Conservation (phyloP, 768 basidiomycete genomes). For the Trametes cinnabarina region DNA sequence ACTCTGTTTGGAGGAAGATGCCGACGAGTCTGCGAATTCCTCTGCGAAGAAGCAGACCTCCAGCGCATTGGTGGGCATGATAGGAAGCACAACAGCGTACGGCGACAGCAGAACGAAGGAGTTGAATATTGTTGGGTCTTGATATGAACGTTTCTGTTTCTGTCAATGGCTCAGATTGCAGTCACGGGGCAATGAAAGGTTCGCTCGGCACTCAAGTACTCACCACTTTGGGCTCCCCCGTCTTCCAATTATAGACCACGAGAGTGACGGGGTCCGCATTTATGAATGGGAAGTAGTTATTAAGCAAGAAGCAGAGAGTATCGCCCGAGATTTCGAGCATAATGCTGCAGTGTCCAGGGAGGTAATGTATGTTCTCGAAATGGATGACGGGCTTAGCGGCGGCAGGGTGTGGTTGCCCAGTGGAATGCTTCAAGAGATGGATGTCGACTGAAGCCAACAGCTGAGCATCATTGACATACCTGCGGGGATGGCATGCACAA, state of each 20-base stretch:
- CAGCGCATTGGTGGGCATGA: constrained; percentile 18
- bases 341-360: constrained; percentile 19
- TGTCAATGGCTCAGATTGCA: not conserved
- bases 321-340: constrained; percentile 26
- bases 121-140: constrained; percentile 19
- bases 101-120: constrained; percentile 28
- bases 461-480: constrained; percentile 12
- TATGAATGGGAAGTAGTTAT: constrained; percentile 19
- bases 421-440: constrained; percentile 21
- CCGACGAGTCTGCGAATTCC: not conserved
- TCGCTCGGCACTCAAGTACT: constrained; percentile 24
- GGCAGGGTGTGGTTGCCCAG: constrained; percentile 21
- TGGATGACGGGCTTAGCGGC: constrained; percentile 19
- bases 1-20: not conserved
- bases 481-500: not conserved
- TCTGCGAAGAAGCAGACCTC: constrained; percentile 23
- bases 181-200: not conserved
- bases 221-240: constrained; percentile 23
- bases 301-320: constrained; percentile 22
- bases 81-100: constrained; percentile 28
- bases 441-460: constrained; percentile 17
- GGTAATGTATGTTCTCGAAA: constrained; percentile 14
- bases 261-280: constrained; percentile 5
- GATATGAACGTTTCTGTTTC: constrained; percentile 7
- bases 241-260: constrained; percentile 29